Base-by-base conservation (phyloP, 78 protist genomes). In the Pigoraptor vietnamica region DNA sequence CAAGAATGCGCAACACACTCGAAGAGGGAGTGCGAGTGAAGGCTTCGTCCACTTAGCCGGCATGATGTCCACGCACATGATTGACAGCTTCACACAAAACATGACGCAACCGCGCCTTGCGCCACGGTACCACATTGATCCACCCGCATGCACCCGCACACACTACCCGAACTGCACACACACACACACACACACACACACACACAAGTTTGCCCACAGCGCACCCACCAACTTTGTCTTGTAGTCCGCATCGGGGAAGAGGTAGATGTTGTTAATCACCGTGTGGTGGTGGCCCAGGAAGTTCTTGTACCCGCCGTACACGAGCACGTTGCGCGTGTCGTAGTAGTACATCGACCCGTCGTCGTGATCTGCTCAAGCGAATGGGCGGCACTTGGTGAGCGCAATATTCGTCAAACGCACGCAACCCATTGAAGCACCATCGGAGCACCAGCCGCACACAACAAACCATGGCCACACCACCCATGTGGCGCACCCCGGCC, bases 291-390 rank as follows among this genome's bases (percentile, higher is more conserved):
- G 35, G 37, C 94, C 94, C 40, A 92, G 86, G 55, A 55, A 87
- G 81, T 32, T 92, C 89, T 88, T 92, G 81, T 0, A 67, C 39
- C 94, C 94, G 19, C 94, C 94, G n/a, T 84, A 90, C 56, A 92
- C 94, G 1, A 92, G 91, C 33, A 92, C 67, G 89, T 92, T 92
- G 0, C 34, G n/a, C 33, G 23, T 2, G 38, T 56, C 86, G 36
- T 92, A 2, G 94, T 89, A 92, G 24, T 29, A 56, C 67, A 81
- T 37, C 34, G 89, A 67, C 39, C 91, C 91, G 81, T 92, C 93
- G 90, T 92, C 93, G 56, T 92, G 40, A 91, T 92, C 93, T n/a
- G n/a, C n/a, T n/a, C n/a, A n/a, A n/a, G n/a, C n/a, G n/a, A n/a
- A n/a, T n/a, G n/a, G n/a, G n/a, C n/a, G n/a, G n/a, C n/a, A n/a